Base-by-base conservation (phyloP, 345 rosid genomes). In the Euphorbia pulcherrima region DNA sequence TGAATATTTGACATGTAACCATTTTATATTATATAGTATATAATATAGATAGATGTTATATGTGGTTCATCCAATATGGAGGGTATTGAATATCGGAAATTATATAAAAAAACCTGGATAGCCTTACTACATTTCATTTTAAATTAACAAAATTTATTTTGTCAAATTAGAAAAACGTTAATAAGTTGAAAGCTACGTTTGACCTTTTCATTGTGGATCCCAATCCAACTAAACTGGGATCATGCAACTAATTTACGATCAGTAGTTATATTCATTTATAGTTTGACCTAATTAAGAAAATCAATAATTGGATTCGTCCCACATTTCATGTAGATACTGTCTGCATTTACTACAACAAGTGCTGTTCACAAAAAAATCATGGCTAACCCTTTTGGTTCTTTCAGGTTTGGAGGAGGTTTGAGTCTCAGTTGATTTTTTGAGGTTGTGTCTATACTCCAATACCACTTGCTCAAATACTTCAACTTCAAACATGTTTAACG, bases 401-500 rank as follows among this genome's bases (percentile, higher is more conserved):
- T 40, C 69, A 4, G 68, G 44, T 13, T 21, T 62, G 39, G 68
- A 5, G 21, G 62, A 5, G 21, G 62, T 13, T 28, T 17, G 13
- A 56, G 69, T 24, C 8, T 53, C 8, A 11, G 17, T 29, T 33
- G 20, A 26, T 64, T 62, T 82, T 50, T 83, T 82, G 20, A 86
- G 81, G 78, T 70, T 87, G 76, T 85, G 97, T 76, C 96, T 82
- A 73, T 83, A 86, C 74, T 90, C 94, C 71, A 84, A 56, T 0
- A 74, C 85, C 12, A 89, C 79, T 57, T 86, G 92, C 85, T 89
- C 88, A 28, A 93, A 84, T 29, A 89, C 92, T 72, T 90, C 90
- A 6, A 81, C 87, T 12, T 86, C 89, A 74, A 93, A 86, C 94
- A 93, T 86, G 84, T 90, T 87, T 66, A 89, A 14, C 72, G 78